These are phyloP conservation scores for Lachancea mirantina DNA, from an alignment of 805 yeast species.

Conservation along the genomic window DNA sequence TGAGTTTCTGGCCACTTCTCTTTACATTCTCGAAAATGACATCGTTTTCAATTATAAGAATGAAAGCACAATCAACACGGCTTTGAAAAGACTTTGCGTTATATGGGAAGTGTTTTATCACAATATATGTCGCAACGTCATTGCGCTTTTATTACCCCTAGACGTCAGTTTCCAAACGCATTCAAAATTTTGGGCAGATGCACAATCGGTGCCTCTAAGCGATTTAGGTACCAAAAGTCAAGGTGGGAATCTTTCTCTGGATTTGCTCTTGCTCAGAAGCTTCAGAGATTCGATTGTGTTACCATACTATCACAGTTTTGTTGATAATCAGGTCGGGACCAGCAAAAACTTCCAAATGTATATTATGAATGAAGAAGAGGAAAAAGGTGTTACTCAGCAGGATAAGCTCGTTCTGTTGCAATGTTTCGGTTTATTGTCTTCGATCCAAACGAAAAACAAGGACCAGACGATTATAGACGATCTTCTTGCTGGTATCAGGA, in stretches of 20 bases:
- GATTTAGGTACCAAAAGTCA: constrained; percentile 1
- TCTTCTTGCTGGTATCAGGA: constrained; percentile 33
- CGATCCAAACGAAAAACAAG: constrained; percentile 47
- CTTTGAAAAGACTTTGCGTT: constrained; percentile 32
- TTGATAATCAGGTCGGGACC: constrained; percentile 28
- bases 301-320: constrained; percentile 43
- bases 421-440: constrained; percentile 53
- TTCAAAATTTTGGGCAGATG: constrained; percentile 27
- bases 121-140: constrained; percentile 49
- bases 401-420: constrained; percentile 43
- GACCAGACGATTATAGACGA: constrained; percentile 55
- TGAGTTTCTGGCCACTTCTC: constrained; percentile 28
- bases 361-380: constrained; percentile 31
- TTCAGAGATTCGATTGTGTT: constrained; percentile 49
- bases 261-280: constrained; percentile 36
- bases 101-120: constrained; percentile 54
- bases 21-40: constrained; percentile 36
- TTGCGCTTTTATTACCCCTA: constrained; percentile 56
- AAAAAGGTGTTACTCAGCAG: constrained; percentile 37
- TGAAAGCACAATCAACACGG: constrained; percentile 31
- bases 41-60: constrained; percentile 29
- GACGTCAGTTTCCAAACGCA: constrained; percentile 24
- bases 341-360: constrained; percentile 28
- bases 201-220: constrained; percentile 1
- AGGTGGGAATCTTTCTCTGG: constrained; percentile 24